Conservation (phyloP, 1,284 basidiomycete genomes). For the Rhodotorula mucilaginosa region DNA sequence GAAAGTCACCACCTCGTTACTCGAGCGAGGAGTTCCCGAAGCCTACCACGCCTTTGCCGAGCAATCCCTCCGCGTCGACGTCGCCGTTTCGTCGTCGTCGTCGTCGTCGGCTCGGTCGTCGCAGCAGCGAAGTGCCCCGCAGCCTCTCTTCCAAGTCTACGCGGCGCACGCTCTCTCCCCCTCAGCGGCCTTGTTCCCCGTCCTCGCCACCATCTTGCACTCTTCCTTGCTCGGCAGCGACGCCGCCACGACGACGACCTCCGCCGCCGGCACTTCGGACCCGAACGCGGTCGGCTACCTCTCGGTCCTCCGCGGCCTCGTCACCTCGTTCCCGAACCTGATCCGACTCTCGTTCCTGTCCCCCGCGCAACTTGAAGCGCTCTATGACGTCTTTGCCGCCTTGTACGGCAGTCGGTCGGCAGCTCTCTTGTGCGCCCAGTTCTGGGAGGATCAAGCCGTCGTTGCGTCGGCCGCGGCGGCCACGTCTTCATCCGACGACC, state of each 20-base stretch:
- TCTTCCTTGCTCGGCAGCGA: slow-evolving; percentile 46
- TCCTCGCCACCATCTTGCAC: slow-evolving; percentile 43
- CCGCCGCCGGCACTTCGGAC: slow-evolving; percentile 60
- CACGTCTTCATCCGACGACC: slow-evolving; percentile 57
- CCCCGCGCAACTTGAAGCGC: slow-evolving; percentile 68
- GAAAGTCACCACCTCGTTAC: slow-evolving; percentile 46
- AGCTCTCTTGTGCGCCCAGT: slow-evolving; percentile 65
- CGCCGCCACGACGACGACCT: slow-evolving; percentile 7
- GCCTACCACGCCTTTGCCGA: slow-evolving; percentile 39
- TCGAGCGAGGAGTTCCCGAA: slow-evolving; percentile 40
- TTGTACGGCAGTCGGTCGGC: slow-evolving; percentile 75
- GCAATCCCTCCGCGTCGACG: slow-evolving; percentile 34
- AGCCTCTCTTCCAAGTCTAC: slow-evolving; percentile 48
- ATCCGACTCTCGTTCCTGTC: slow-evolving; percentile 69
- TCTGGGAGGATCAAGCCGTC: slow-evolving; percentile 55
- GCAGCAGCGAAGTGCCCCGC: slow-evolving; percentile 17
- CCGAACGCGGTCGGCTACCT: slow-evolving; percentile 78
- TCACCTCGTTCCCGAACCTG: slow-evolving; percentile 58
- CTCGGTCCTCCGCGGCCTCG: slow-evolving; percentile 70
- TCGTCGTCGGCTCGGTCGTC: neutral
- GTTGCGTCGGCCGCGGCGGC: slow-evolving; percentile 53
- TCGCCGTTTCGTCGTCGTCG: slow-evolving; percentile 14
- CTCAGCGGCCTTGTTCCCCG: slow-evolving; percentile 44
- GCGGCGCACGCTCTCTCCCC: slow-evolving; percentile 48
- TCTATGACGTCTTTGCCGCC: slow-evolving; percentile 74